Percentiles rank a stretch among this genome's conserved stretches.
phyloP scores from a whole-genome alignment of 2,329 filamentous ascomycete genomes.

The Verticillium nubilum region DNA sequence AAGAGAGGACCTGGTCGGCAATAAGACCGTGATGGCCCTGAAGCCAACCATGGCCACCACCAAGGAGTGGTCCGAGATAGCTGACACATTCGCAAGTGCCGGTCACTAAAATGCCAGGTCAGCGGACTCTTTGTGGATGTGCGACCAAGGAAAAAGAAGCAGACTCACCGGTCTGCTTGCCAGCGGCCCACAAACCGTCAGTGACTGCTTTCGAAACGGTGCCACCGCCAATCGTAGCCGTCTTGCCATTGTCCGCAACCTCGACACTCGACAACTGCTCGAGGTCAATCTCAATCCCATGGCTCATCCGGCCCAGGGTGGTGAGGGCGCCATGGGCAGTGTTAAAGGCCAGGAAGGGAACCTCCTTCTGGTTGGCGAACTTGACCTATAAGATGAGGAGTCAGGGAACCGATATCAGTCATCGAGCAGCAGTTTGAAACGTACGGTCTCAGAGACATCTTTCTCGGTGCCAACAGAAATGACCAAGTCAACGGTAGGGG shows the following conservation, averaged over 20 bases:
- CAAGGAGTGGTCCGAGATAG: slow-evolving; percentile 42
- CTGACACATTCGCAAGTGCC: slow-evolving; percentile 49
- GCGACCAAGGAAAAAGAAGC: too few relatives aligned
- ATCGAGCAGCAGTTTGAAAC: not conserved
- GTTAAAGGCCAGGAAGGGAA: slow-evolving; percentile 49
- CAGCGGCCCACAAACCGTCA: slow-evolving; percentile 41
- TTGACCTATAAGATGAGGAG: slow-evolving; percentile 15
- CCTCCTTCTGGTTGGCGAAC: slow-evolving; percentile 37
- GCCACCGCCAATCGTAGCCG: slow-evolving; percentile 43
- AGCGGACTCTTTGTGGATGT: too few relatives aligned
- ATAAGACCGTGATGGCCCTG: slow-evolving; percentile 48
- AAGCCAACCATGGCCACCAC: slow-evolving; percentile 52
- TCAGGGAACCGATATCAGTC: not conserved
- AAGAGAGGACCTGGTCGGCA: slow-evolving; percentile 45
- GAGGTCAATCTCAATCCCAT: slow-evolving; percentile 46
- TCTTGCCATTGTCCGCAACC: slow-evolving; percentile 34
- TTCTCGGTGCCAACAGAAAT: slow-evolving; percentile 40
- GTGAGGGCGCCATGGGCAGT: slow-evolving; percentile 46
- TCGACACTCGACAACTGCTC: slow-evolving; percentile 34
- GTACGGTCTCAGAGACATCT: slow-evolving; percentile 43
- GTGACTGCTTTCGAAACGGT: slow-evolving; percentile 37
- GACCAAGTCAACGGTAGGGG: slow-evolving; percentile 37
- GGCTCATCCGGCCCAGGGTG: slow-evolving; percentile 40
- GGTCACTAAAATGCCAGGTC: too few relatives aligned
- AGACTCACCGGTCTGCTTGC: slow-evolving; percentile 38